Base-by-base conservation (phyloP, 176 grass and related monocot species). In the Phoenix roebelenii region DNA sequence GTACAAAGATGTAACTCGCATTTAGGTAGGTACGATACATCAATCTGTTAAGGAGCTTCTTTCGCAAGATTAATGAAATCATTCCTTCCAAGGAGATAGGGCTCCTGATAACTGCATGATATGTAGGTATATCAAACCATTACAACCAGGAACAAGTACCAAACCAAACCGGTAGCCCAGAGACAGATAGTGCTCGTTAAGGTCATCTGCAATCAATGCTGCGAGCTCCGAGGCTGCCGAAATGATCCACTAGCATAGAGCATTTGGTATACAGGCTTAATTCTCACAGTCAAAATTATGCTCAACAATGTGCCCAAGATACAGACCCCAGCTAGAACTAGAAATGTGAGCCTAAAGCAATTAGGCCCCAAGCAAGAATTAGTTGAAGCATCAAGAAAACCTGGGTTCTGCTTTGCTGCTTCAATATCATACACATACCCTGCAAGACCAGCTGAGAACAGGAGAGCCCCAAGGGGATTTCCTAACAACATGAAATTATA, bases 401-500 rank as follows among this genome's bases (percentile, higher is more conserved):
- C 74, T 7, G 90, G 86, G 29, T 84, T 67, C 68, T 95, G 91
- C 57, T 65, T 87, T 3, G 32, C 74, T 22, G 85, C 86, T 60
- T 95, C 91, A 22, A 77, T 84, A 51, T 95, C 91, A 39, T 95
- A 95, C 35, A 95, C 26, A 20, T 90, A 90, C 4, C 90, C 90
- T n/a, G 90, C 86, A 50, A 95, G 86, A 75, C 90, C 68, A 51
- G 74, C 86, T 0, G 91, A 95, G 67, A 95, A 95, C 18, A 95
- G 73, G 69, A 95, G 75, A 15, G 91, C 91, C 2, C 91, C 91
- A 0, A 95, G 67, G 0, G 91, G 91, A 74, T 90, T 95, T 64
- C 89, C 91, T 67, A 95, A 39, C 60, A 95, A 51, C 91, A 90
- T 95, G 80, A 90, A 90, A 67, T 95, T 95, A 74, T 95, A 95